Evolutionary conservation across 331 rosid species (phyloP), one percentile per base, ranked within the genome.

Genomic region (Arachis monticola): DNA sequence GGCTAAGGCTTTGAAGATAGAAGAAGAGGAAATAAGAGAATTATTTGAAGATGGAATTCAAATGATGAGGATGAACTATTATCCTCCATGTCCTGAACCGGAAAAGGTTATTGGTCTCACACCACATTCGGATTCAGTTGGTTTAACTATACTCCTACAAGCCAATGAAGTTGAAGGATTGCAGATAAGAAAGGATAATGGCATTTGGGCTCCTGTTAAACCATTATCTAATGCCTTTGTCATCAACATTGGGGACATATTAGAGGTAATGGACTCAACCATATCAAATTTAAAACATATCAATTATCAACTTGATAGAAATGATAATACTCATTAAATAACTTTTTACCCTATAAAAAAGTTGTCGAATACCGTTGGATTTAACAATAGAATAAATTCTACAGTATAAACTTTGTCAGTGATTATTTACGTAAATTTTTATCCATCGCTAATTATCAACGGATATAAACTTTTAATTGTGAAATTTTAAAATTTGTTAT

Each of bases 11-110:
- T 11, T 78, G 9, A 38, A 64, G 17, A 63, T 46, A 50, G 50
- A 78, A 63, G 77, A 45, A 14, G 38, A 0, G 8, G 73, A 78
- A 7, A 71, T 78, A 44, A 30, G 65, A 56, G 62, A 71, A 27
- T 5, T 78, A 9, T 72, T 78, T 72, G 45, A 62, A 32, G 73
- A 71, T 62, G 73, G 72, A 2, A n/a, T 30, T 0, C 82, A 78
- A 22, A 3, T 48, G 0, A 5, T 70, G 42, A 78, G 82, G 53
- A 56, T 78, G 67, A 78, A 71, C 30, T 78, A 78, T 53, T 78
- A 70, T 10, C 82, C 77, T 10, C 73, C 82, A 53, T 78, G 82
- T 17, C 77, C 77, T 8, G 17, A 78, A 64, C 73, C 82, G 42
- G 68, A 78, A 10, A 44, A 62, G 66, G 77, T 64, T 14, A 64